Evolutionary conservation across 2,329 filamentous ascomycete genomes (phyloP), one percentile per base, ranked within the genome.

Genomic region (Phoma sp.): DNA sequence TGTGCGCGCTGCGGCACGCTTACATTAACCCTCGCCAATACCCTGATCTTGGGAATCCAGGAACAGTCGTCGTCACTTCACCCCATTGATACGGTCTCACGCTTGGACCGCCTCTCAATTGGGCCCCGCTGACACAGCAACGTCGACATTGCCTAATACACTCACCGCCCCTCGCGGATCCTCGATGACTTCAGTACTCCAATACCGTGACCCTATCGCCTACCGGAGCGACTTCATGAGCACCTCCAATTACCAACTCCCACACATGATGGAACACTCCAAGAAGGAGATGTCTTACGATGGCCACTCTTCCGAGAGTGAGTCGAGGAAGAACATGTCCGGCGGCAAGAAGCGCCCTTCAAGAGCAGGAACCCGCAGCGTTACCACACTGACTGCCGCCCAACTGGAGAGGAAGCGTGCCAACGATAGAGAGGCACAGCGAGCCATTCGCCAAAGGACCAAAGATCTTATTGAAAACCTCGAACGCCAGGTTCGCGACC

Each of bases 341-440:
- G 72, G 72, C 25, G 62, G 67, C 51, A 81, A 80, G 69, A 79
- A 80, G 63, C 72, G 80, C 35, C 77, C 78, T 14, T 83, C 82
- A 40, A 77, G 83, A 67, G 81, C 82, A 32, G 82, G 83, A 9
- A 82, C 82, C 39, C 79, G 83, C 54, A 85, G 82, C 67, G 83
- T 85, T 37, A 81, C 80, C 33, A 82, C 81, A 8, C 74, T 86
- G 49, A 83, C 82, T 13, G 78, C 81, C 29, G 82, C 83, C 53
- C 83, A 85, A 64, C 74, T 86, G 43, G 83, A 85, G 62, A 75
- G 83, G 45, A 86, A 86, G 68, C 77, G 83, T 55, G 83, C 83
- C 57, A 85, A 85, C 68, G 83, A 86, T 67, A 78, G 83, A 57
- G 83, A 86, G 69, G 83, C 83, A 48, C 83, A 86, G 66, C 78